These are phyloP conservation scores for Albatrellus ellisii DNA, from an alignment of 768 basidiomycete genomes.

Conservation along the genomic window DNA sequence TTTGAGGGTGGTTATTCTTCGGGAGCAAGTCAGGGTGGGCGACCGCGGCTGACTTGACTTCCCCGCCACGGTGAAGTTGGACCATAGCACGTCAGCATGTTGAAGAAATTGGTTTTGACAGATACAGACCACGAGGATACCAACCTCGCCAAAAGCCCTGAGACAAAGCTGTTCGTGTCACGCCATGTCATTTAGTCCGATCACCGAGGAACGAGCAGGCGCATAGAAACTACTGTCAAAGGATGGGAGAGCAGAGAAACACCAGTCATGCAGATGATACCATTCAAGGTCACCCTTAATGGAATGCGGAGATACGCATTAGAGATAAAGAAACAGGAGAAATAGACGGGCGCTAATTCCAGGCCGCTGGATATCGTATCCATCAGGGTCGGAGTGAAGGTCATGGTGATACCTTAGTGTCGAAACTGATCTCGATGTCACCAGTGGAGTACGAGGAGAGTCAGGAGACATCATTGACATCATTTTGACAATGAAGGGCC, in stretches of 20 bases:
- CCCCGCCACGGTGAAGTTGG: too few species aligned
- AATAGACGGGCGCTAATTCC: background rate
- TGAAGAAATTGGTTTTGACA: too few species aligned
- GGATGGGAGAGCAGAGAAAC: slow-evolving; percentile 15
- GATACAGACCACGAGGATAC: too few species aligned
- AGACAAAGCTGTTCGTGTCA: slow-evolving; percentile 23
- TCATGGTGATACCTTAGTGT: slow-evolving; percentile 28
- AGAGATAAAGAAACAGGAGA: background rate
- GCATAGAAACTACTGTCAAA: slow-evolving; percentile 14
- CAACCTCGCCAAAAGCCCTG: too few species aligned
- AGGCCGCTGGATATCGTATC: slow-evolving; percentile 13
- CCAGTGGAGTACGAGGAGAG: slow-evolving; percentile 24
- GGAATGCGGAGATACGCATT: slow-evolving; percentile 10
- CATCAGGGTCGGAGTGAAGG: slow-evolving; percentile 23
- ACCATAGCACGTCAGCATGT: too few species aligned
- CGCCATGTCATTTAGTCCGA: slow-evolving; percentile 24
- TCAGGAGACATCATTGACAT: slow-evolving; percentile 21
- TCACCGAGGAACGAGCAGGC: slow-evolving; percentile 24
- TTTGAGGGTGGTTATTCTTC: too few species aligned
- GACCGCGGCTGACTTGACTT: too few species aligned
- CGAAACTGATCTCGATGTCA: slow-evolving; percentile 27
- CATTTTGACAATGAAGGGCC: slow-evolving; percentile 21
- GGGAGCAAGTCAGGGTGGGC: too few species aligned
- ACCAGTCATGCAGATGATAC: slow-evolving; percentile 21
- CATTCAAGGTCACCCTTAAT: slow-evolving; percentile 7